Base-by-base conservation (phyloP, 768 basidiomycete genomes). In the Termitomyces sp. region DNA sequence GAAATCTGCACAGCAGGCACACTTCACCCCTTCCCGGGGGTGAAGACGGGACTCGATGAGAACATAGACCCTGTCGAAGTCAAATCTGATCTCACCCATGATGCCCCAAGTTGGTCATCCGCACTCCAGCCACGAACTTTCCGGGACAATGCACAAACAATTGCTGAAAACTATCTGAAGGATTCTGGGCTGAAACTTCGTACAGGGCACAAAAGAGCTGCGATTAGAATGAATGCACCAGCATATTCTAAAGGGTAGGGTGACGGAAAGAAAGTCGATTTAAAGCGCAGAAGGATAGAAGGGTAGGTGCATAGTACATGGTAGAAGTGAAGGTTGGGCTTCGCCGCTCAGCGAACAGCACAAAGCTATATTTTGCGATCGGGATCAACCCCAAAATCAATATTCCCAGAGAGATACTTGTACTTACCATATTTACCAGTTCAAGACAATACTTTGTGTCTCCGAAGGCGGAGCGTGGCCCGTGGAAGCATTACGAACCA, bases 71-170 rank as follows among this genome's bases (percentile, higher is more conserved):
- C 30, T 30, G 41, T 25, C 3, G 17, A 21, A 12, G 23, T 27
- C 53, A 49, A 49, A 14, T 2, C 40, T 12, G 51, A 58, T 6
- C 44, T 51, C 8, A 41, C 27, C 1, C 32, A 39, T 17, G 47
- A 54, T 27, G 30, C 17, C 3, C 32, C 52, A 21, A 30, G 7
- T 28, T 58, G 52, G 57, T 49, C 28, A 17, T 50, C 57, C 3
- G 57, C 52, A 30, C 52, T 58, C 16, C 53, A 58, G 27, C 41
- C 54, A 17, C 41, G 42, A 7, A 54, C 57, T 16, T 58, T 57
- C 41, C 40, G 42, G 17, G 34, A 54, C 27, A 54, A 58, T 11
- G 57, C 57, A 21, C 37, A 53, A 53, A 50, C 52, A 23, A 50
- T 58, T 14, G 53, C 52, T 3, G 52, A 58, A 27, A 44, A 37